phyloP scores from a whole-genome alignment of 2,329 filamentous ascomycete species.

The Ilyonectria destructans region DNA sequence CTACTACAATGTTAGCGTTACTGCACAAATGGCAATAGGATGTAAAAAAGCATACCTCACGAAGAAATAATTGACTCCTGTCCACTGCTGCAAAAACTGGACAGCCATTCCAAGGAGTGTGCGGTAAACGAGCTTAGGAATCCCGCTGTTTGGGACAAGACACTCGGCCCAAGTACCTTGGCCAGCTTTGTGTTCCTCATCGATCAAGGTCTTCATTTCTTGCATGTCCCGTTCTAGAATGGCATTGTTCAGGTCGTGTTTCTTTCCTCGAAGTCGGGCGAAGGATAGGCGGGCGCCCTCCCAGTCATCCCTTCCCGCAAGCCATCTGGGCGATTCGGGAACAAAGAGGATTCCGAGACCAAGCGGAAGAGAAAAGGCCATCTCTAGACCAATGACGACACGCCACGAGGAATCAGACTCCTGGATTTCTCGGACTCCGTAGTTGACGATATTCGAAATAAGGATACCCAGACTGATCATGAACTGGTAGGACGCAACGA shows the following conservation, averaged over 20 bases:
- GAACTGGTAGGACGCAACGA: constrained; percentile 79
- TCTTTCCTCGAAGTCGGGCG: constrained; percentile 67
- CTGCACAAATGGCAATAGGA: too few relatives aligned
- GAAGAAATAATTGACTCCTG: constrained; percentile 68
- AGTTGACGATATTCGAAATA: constrained; percentile 70
- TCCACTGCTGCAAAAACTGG: constrained; percentile 79
- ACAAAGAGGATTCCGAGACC: constrained; percentile 68
- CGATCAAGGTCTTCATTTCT: constrained; percentile 67
- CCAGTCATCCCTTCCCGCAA: constrained; percentile 65
- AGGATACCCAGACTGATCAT: constrained; percentile 82
- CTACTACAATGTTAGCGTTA: background rate
- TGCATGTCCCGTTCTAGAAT: constrained; percentile 67
- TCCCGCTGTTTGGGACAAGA: constrained; percentile 68
- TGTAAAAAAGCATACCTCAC: constrained; percentile 1
- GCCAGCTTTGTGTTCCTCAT: constrained; percentile 62
- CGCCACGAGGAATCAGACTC: constrained; percentile 70
- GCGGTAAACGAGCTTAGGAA: constrained; percentile 75
- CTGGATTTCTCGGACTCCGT: constrained; percentile 62
- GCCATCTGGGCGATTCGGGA: constrained; percentile 73
- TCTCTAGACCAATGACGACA: constrained; percentile 73
- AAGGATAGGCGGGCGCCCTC: constrained; percentile 66
- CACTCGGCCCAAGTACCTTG: constrained; percentile 72
- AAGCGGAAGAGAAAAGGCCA: constrained; percentile 67
- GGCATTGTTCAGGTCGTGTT: constrained; percentile 61
- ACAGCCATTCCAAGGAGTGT: constrained; percentile 75